Evolutionary conservation across 2,329 filamentous ascomycete genomes (phyloP), one percentile per base, ranked within the genome.

Genomic region (Ceratocystis lukuohia): DNA sequence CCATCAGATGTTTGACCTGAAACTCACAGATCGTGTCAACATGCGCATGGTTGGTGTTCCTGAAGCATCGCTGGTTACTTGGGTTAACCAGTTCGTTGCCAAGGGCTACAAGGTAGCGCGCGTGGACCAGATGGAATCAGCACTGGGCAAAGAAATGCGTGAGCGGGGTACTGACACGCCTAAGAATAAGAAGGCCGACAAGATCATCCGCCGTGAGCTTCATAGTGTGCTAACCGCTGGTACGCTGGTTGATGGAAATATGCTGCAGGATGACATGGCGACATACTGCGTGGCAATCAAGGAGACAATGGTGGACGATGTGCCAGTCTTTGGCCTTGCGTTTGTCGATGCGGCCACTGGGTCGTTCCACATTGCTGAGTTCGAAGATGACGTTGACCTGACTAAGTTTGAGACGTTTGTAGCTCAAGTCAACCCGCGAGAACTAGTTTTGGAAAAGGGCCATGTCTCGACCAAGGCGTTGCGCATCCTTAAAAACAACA

Each of bases 1-100:
- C 3, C 92, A 99, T 73, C 94, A 97, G 74, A 80, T 96, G 17
- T 99, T 99, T 71, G 94, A 99, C 75, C 82, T 99, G 66, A 99
- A 99, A 77, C 87, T 99, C 74, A 99, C 94, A 0, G 94, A 99
- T 72, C 85, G 94, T 65, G 94, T 99, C 74, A 99, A 99, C 74
- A 99, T 99, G 94, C 89, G 93, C 70, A 99, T 99, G 94, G 94
- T 97, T 1, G 94, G 94, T 69, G 94, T 99, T 0, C 94, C 94
- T 0, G 94, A 99, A 75, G 89, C 91, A 73, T 96, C 91, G 12
- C 80, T 99, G n/a, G 90, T 94, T 72, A 87, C 94, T 74, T 99
- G 94, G 94, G 91, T 94, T 66, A 96, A 95, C 72, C 94, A 99
- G 72, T 99, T 99, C 72, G 92, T 99, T 50, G 94, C 93, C 67